Evolutionary conservation across 2,329 filamentous ascomycete species (phyloP).

Genomic region (Lachnellula occidentalis): DNA sequence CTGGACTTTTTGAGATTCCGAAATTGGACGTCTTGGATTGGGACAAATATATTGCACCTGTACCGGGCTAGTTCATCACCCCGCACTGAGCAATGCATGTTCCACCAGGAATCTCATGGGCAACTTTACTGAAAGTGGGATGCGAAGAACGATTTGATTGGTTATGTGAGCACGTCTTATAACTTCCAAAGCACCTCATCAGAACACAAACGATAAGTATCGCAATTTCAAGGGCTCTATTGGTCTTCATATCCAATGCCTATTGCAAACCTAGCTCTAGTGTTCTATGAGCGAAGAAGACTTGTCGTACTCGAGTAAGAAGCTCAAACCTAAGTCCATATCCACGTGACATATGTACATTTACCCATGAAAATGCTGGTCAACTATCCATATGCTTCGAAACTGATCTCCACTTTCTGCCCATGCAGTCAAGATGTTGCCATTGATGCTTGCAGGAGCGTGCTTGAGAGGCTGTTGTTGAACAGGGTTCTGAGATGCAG

Average conservation of each 20-base stretch:
- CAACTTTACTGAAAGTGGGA: conserved; percentile 1
- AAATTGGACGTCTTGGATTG: too few species aligned
- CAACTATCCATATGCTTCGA: neutral
- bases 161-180: conserved; percentile 2
- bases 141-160: neutral
- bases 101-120: neutral
- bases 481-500: neutral
- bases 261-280: neutral
- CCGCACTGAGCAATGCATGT: too few species aligned
- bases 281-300: neutral
- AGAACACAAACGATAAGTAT: neutral
- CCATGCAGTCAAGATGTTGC: neutral
- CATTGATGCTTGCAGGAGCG: neutral
- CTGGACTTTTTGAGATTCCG: too few species aligned
- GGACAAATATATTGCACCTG: too few species aligned
- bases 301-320: neutral
- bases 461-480: neutral
- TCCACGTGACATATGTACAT: neutral
- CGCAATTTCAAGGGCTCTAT: neutral
- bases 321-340: neutral
- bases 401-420: neutral
- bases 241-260: neutral
- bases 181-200: conserved; percentile 4
- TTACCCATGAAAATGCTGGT: too few species aligned
- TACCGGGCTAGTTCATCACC: too few species aligned